Conservation (phyloP, 164 flowering plant species). For the Nymphaea thermarum region DNA sequence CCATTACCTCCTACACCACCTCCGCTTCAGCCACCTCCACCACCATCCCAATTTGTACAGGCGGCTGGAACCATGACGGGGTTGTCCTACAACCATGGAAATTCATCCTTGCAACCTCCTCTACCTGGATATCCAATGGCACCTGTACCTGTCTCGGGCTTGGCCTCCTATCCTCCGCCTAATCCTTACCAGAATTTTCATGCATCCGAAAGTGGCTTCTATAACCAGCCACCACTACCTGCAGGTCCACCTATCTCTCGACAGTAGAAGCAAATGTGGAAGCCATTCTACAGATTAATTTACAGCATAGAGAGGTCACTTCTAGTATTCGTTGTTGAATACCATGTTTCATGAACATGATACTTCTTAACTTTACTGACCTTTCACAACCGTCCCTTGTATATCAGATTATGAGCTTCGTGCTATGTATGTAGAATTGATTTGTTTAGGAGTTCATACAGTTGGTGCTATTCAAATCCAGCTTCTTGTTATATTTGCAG, state of each 20-base stretch:
- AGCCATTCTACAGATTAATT: too few relatives aligned
- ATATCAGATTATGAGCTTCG: too few relatives aligned
- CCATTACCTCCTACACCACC: conserved; percentile 30
- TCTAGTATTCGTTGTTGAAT: too few relatives aligned
- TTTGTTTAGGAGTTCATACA: too few relatives aligned
- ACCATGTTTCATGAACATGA: too few relatives aligned
- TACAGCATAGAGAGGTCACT: too few relatives aligned
- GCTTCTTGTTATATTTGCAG: too few relatives aligned
- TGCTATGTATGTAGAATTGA: too few relatives aligned
- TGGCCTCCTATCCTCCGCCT: conserved; percentile 30
- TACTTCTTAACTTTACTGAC: too few relatives aligned
- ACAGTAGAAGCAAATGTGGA: conserved; percentile 14
- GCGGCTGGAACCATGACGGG: conserved; percentile 33
- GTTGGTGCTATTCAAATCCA: too few relatives aligned
- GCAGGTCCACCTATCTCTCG: conserved; percentile 58
- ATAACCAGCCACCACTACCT: conserved; percentile 47
- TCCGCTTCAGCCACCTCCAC: conserved; percentile 39
- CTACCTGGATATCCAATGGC: conserved; percentile 25
- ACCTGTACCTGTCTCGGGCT: conserved; percentile 29
- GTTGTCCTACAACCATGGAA: conserved; percentile 28
- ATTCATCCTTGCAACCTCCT: conserved; percentile 20
- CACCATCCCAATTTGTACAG: conserved; percentile 39
- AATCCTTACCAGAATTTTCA: conserved; percentile 49
- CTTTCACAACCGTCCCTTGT: too few relatives aligned
- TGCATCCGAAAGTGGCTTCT: conserved; percentile 46